Conservation (phyloP, 257 asterid species). For the Solanum paucissectum region DNA sequence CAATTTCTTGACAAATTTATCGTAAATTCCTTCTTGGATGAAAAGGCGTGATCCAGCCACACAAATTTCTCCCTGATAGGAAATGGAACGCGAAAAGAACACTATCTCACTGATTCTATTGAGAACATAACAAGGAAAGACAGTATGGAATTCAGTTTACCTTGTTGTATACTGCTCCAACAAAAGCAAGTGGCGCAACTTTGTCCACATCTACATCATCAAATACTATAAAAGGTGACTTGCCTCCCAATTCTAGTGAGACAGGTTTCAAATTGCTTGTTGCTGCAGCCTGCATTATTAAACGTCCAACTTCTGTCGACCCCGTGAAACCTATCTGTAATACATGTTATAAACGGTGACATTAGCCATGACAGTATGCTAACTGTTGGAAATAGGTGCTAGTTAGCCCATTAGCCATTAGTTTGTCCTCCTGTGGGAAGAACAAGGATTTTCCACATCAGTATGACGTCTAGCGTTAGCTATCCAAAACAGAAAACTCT, state of each 20-base stretch:
- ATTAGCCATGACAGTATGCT: not conserved
- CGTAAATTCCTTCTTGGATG: constrained; percentile 36
- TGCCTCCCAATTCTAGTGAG: constrained; percentile 36
- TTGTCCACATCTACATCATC: constrained; percentile 32
- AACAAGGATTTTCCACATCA: not conserved
- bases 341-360: not conserved
- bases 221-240: constrained; percentile 26
- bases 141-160: not conserved
- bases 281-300: constrained; percentile 37
- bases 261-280: constrained; percentile 36
- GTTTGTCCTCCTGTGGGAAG: not conserved
- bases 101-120: not conserved
- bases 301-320: constrained; percentile 35
- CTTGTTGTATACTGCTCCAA: constrained; percentile 23
- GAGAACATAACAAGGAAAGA: not conserved
- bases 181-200: constrained; percentile 18
- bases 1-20: constrained; percentile 17
- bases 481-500: no score
- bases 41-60: constrained; percentile 35
- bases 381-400: not conserved
- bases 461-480: not conserved
- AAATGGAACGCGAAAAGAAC: not conserved
- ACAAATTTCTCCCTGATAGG: constrained; percentile 32
- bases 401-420: not conserved
- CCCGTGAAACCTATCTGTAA: constrained; percentile 34